phyloP scores from a whole-genome alignment of 768 basidiomycete species.

The Mrakia blollopis region DNA sequence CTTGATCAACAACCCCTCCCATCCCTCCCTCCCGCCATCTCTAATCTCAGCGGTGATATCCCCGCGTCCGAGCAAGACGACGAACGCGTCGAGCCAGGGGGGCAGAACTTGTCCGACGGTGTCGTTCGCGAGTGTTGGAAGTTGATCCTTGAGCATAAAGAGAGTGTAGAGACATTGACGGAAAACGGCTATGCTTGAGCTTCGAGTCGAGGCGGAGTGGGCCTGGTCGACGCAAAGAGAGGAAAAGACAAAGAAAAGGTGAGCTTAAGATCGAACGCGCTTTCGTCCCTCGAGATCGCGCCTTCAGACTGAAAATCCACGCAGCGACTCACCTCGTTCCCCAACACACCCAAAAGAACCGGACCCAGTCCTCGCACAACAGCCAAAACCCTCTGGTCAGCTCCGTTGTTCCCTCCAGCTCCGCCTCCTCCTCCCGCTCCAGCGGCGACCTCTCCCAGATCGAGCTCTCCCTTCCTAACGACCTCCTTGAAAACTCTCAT shows the following conservation, averaged over 20 bases:
- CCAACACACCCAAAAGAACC: conserved; percentile 72
- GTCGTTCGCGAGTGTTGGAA: conserved; percentile 78
- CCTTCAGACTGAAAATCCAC: neutral
- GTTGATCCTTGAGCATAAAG: conserved; percentile 91
- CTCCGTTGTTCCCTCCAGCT: conserved; percentile 48
- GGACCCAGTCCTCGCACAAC: conserved; percentile 85
- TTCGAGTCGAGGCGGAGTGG: conserved; percentile 74
- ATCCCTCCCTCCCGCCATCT: conserved; percentile 57
- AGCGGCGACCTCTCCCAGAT: conserved; percentile 20
- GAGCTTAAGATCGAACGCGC: neutral
- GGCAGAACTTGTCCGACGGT: conserved; percentile 76
- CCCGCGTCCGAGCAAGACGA: conserved; percentile 54
- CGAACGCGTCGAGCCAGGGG: conserved; percentile 87
- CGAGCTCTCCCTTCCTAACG: conserved; percentile 61
- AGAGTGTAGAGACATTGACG: conserved; percentile 81
- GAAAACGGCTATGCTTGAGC: conserved; percentile 81
- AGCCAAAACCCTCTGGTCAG: conserved; percentile 86
- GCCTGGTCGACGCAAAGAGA: conserved; percentile 44
- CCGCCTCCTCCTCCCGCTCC: conserved; percentile 9
- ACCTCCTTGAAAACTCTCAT: conserved; percentile 96
- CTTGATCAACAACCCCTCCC: conserved; percentile 75
- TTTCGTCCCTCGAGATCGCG: neutral
- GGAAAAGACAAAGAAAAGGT: neutral
- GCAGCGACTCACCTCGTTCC: conserved; percentile 51
- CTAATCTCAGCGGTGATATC: conserved; percentile 48